A percentile compares a stretch with the other conserved stretches of the same genome.
These are phyloP conservation scores for Melampsora americana DNA, from an alignment of 1,284 basidiomycete species.

Conservation along the genomic window DNA sequence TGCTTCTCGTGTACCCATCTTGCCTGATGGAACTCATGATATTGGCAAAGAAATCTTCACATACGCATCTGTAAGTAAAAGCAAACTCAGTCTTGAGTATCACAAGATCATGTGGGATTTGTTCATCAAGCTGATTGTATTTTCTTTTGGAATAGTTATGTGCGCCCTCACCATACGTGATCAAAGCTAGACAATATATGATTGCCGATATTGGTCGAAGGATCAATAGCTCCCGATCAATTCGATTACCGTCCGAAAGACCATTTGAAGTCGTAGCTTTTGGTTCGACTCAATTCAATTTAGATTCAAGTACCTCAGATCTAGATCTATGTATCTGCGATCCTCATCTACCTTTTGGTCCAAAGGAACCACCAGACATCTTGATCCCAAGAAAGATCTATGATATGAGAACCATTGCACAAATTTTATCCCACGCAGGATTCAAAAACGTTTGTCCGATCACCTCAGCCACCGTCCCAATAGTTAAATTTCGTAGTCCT, in stretches of 20 bases:
- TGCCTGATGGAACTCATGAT: too few relatives aligned
- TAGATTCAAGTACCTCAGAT: slow-evolving; percentile 30
- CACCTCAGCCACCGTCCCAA: slow-evolving; percentile 9
- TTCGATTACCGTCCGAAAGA: background rate
- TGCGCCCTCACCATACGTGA: background rate
- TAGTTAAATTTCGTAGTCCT: slow-evolving; percentile 23
- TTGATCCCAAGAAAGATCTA: slow-evolving; percentile 3
- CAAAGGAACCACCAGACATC: too few relatives aligned
- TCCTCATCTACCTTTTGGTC: slow-evolving; percentile 10
- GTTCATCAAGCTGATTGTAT: too few relatives aligned
- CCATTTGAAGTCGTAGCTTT: slow-evolving; percentile 1
- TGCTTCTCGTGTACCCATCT: too few relatives aligned
- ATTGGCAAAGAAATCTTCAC: too few relatives aligned
- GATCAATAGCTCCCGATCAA: background rate
- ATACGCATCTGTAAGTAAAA: too few relatives aligned
- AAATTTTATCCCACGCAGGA: background rate
- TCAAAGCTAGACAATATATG: background rate
- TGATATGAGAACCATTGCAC: background rate
- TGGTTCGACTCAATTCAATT: slow-evolving; percentile 25
- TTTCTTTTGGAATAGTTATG: too few relatives aligned
- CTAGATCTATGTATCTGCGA: slow-evolving; percentile 30
- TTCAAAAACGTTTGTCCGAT: slow-evolving; percentile 21
- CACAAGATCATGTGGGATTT: too few relatives aligned
- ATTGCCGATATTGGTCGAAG: background rate
- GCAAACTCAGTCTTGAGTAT: too few relatives aligned